A percentile compares a stretch with the other conserved stretches of the same genome.
phyloP scores from a whole-genome alignment of 352 stramenopile species.

The Phytophthora pisi region DNA sequence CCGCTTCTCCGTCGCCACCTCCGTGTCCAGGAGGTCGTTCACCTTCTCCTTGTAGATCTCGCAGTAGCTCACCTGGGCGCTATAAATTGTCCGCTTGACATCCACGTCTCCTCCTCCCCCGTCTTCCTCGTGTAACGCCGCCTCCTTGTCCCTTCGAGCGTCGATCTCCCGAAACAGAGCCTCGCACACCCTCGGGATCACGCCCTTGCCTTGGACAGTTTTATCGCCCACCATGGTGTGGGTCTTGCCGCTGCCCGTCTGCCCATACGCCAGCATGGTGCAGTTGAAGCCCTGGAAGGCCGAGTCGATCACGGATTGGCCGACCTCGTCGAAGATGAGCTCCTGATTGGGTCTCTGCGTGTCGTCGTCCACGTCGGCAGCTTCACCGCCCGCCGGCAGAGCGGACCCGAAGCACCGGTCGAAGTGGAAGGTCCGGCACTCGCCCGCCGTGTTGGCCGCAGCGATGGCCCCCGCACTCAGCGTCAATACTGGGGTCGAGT shows the following conservation, averaged over 20 bases:
- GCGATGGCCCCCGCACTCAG: conserved; percentile 39
- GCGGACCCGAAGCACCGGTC: conserved; percentile 69
- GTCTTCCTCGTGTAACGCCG: conserved; percentile 19
- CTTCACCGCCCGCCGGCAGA: conserved; percentile 23
- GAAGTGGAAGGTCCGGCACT: conserved; percentile 78
- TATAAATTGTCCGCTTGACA: conserved; percentile 50
- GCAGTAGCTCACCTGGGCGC: conserved; percentile 70
- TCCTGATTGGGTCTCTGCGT: conserved; percentile 68
- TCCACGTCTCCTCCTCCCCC: conserved; percentile 6
- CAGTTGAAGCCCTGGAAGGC: conserved; percentile 88
- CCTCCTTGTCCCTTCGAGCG: conserved; percentile 35
- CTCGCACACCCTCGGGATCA: conserved; percentile 84
- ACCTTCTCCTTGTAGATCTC: conserved; percentile 92
- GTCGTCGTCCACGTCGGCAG: conserved; percentile 39
- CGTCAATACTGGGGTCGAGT: conserved; percentile 21
- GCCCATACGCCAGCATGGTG: conserved; percentile 81
- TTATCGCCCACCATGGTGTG: conserved; percentile 88
- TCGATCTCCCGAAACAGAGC: conserved; percentile 78
- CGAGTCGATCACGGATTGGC: conserved; percentile 65
- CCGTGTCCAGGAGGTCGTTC: conserved; percentile 74
- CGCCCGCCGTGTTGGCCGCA: conserved; percentile 44
- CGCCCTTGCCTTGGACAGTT: conserved; percentile 53
- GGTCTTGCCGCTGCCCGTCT: conserved; percentile 84
- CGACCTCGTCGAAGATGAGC: conserved; percentile 82
- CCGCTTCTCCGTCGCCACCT: conserved; percentile 17